phyloP scores from a whole-genome alignment of 2,329 filamentous ascomycete genomes.

The Nothomitra cinnamomea region DNA sequence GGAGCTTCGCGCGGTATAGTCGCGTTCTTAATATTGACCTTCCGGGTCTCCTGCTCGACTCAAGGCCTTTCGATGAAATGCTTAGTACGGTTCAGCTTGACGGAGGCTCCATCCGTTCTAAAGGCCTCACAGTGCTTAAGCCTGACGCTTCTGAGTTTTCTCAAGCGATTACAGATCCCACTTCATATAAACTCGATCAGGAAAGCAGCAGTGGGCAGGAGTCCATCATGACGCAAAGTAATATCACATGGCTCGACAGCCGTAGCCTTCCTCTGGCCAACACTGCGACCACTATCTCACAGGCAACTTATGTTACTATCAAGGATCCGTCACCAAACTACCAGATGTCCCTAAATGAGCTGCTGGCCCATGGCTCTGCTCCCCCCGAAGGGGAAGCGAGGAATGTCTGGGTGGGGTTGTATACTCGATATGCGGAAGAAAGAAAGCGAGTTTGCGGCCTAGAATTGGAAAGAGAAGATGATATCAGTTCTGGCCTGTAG shows the following conservation, averaged over 20 bases:
- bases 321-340: background rate
- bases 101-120: constrained; percentile 6
- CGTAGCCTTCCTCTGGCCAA: background rate
- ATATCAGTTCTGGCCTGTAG: background rate
- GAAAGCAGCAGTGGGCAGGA: background rate
- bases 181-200: background rate
- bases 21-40: constrained; percentile 9
- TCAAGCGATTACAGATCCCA: background rate
- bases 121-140: background rate
- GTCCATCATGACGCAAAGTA: too few species aligned
- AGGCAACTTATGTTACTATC: background rate
- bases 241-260: background rate
- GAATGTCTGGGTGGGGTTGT: constrained; percentile 10
- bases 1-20: constrained; percentile 9
- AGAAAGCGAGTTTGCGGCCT: constrained; percentile 12
- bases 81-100: constrained; percentile 8
- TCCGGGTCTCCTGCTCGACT: constrained; percentile 10
- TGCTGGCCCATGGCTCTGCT: constrained; percentile 4
- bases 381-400: constrained; percentile 8
- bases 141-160: background rate
- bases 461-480: constrained; percentile 8
- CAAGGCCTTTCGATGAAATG: constrained; percentile 9
- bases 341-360: background rate
- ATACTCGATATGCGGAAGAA: constrained; percentile 9
- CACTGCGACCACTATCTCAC: background rate